phyloP scores from a whole-genome alignment of 148 eudicot species.

The Fagopyrum homotropicum region DNA sequence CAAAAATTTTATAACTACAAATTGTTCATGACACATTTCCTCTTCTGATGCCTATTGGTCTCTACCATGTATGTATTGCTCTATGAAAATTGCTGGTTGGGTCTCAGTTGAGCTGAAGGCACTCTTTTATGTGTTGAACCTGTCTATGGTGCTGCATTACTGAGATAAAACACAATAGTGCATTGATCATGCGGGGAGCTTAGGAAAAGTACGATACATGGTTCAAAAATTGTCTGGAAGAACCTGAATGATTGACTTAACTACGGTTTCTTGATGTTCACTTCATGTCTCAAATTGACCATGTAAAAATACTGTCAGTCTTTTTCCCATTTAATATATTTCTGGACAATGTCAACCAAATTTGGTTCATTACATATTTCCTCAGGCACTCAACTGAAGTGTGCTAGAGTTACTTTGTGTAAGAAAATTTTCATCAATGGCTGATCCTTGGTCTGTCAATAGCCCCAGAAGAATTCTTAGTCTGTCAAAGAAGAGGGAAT shows the following conservation, averaged over 20 bases:
- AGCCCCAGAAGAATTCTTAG: conserved; percentile 85
- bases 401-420: background rate
- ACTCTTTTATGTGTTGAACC: no score
- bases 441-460: conserved; percentile 34
- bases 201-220: background rate
- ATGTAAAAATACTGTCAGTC: background rate
- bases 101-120: no score
- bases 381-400: background rate
- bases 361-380: background rate
- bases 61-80: no score
- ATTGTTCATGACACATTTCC: no score
- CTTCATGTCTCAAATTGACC: background rate
- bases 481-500: conserved; percentile 54
- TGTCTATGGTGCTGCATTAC: no score
- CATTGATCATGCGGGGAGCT: background rate
- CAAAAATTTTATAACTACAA: no score
- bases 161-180: background rate
- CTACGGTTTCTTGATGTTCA: background rate
- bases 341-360: background rate
- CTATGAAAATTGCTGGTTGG: no score
- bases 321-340: no score
- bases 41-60: background rate
- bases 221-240: no score
- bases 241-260: background rate
- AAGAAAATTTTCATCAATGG: background rate